Evolutionary conservation across 2,329 filamentous ascomycete species (phyloP), one percentile per base, ranked within the genome.

Genomic region (Ophiostoma fasciatum): DNA sequence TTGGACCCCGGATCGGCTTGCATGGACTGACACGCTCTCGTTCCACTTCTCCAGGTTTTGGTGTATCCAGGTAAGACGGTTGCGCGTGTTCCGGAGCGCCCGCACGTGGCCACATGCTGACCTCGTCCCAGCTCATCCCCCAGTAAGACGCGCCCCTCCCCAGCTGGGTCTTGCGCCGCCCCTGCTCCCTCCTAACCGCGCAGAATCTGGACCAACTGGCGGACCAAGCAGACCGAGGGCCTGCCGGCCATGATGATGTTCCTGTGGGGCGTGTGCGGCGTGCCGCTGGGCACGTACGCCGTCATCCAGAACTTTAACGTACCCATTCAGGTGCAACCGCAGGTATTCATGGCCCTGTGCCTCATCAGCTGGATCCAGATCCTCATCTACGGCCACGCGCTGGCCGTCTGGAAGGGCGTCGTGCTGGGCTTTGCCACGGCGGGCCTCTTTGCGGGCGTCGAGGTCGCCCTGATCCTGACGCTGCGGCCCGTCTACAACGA

Each of bases 201-300:
- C 15, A 45, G 42, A 42, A 74, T 78, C 56, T 75, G 68, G 66
- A 63, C 68, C 40, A 78, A 75, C 49, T 77, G 68, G 63, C 59
- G 61, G 15, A 62, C 57, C 11, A 76, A 78, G 48, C 64, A 62
- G 41, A 77, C 72, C 0, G 71, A 76, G 27, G 74, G 74, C 3
- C 53, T 78, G 3, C 73, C 73, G 0, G 62, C 60, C 0, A 46
- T 53, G 15, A 78, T 78, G 72, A 66, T 77, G 59, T 68, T 77
- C 42, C 51, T 77, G 1, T 78, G 73, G 72, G 71, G 67, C n/a
- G 48, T 62, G 22, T 71, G 53, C 42, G 59, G 56, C 28, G 53
- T 61, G 4, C 59, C 60, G 0, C 58, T 62, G 27, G 60, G 59
- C 4, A 50, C 52, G 4, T 63, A 62, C 33, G 48, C 51, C 15